A percentile compares a stretch with the other conserved stretches of the same genome.
Evolutionary conservation across 306 rosid genomes (phyloP).

Genomic region (Prosopis cineraria): DNA sequence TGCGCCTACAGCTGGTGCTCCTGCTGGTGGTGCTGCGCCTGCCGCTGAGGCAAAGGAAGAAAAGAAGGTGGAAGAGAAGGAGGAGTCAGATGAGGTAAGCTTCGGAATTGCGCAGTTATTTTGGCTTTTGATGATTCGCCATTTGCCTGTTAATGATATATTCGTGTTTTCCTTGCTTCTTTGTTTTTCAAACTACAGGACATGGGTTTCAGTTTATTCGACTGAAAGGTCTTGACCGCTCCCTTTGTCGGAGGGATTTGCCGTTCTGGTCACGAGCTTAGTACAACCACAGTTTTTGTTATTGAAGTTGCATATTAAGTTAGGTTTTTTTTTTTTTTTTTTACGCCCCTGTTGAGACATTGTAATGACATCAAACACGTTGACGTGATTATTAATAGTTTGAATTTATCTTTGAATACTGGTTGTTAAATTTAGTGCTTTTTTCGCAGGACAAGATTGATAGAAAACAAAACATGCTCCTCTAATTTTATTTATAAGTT

Average conservation of each 20-base stretch:
- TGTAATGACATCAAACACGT: slow-evolving; percentile 29
- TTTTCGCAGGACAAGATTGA: not conserved
- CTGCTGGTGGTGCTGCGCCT: slow-evolving; percentile 49
- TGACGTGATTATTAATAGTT: slow-evolving; percentile 22
- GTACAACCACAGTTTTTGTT: slow-evolving; percentile 37
- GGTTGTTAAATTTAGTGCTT: slow-evolving; percentile 2
- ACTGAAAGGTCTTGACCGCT: slow-evolving; percentile 35
- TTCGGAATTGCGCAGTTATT: not conserved
- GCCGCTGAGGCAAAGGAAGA: slow-evolving; percentile 72
- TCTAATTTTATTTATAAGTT: no score
- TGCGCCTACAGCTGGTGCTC: slow-evolving; percentile 46
- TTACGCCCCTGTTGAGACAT: slow-evolving; percentile 40
- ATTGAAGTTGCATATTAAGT: slow-evolving; percentile 36
- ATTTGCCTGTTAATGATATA: not conserved
- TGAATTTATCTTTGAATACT: slow-evolving; percentile 15
- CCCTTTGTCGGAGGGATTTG: slow-evolving; percentile 19
- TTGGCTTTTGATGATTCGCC: not conserved
- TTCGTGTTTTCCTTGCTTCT: not conserved
- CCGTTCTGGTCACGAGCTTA: slow-evolving; percentile 31
- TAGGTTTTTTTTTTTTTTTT: slow-evolving; percentile 42
- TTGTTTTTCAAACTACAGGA: slow-evolving; percentile 49
- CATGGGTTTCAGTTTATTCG: slow-evolving; percentile 78
- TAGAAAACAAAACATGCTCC: no score
- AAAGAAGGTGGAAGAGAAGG: slow-evolving; percentile 80
- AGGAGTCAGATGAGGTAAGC: slow-evolving; percentile 77